A percentile compares a stretch with the other conserved stretches of the same genome.
These are phyloP conservation scores for Vigna unguiculata DNA, from an alignment of 306 rosid genomes.

Conservation along the genomic window DNA sequence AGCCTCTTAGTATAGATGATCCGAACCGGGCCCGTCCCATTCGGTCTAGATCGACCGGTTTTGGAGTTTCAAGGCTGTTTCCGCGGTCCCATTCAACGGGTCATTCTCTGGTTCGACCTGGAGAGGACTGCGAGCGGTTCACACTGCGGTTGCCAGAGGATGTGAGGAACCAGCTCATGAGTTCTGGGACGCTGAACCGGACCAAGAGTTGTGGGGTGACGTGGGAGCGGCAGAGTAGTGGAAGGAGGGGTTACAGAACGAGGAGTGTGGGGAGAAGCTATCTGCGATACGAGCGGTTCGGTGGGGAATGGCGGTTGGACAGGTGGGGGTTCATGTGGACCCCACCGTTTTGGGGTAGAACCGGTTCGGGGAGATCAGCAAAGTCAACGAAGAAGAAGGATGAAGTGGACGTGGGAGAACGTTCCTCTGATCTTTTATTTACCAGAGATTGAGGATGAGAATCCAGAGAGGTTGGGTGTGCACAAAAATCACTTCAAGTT, in stretches of 20 bases:
- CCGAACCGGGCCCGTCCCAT: conserved; percentile 21
- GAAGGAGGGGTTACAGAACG: conserved; percentile 55
- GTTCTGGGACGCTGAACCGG: conserved; percentile 47
- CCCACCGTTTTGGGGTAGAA: conserved; percentile 48
- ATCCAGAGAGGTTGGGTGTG: background rate
- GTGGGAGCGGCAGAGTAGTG: conserved; percentile 55
- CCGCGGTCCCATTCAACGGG: conserved; percentile 64
- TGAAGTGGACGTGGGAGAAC: conserved; percentile 44
- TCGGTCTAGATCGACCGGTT: conserved; percentile 45
- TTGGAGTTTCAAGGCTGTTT: conserved; percentile 44
- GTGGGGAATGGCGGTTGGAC: conserved; percentile 22
- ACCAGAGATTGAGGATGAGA: background rate
- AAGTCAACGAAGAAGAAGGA: conserved; percentile 12
- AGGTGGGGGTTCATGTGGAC: conserved; percentile 51
- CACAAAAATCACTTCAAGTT: background rate
- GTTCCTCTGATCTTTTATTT: conserved; percentile 50
- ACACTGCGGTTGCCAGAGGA: conserved; percentile 74
- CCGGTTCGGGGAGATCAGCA: conserved; percentile 37
- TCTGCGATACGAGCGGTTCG: conserved; percentile 37
- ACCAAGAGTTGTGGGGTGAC: conserved; percentile 54
- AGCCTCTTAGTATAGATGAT: background rate
- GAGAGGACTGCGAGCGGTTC: conserved; percentile 59
- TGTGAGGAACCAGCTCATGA: conserved; percentile 60
- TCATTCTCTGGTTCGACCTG: conserved; percentile 46
- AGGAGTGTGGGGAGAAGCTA: conserved; percentile 44